Evolutionary conservation across 441 rosid species (phyloP), one percentile per base, ranked within the genome.

Genomic region (Erysimum pusillum): DNA sequence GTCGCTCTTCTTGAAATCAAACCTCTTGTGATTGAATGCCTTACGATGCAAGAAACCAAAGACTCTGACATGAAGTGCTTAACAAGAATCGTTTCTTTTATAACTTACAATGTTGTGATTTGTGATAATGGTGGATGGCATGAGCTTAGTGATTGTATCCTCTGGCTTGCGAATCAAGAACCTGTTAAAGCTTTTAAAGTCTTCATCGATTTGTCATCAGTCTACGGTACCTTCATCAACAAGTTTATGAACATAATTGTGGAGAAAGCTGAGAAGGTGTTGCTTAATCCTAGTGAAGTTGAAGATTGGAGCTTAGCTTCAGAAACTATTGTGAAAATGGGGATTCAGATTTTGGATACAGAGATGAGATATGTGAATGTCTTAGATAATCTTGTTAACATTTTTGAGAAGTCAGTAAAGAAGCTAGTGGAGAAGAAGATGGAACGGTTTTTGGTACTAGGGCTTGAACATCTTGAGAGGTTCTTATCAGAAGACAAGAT

Each of bases 111-210:
- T 18, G 71, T 73, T 20, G 10, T 63, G 67, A 25, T 42, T 42
- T 25, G 52, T 3, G 14, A 14, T 14, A 25, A 42, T 44, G 52
- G 22, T 5, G 35, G 44, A 17, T 73, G 76, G 76, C 15, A 15
- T 4, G 63, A 73, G 53, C 63, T 73, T 11, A 63, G 69, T 42
- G 62, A 63, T 20, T 52, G 62, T 73, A 63, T 73, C 5, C 63
- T 28, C 7, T 62, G 53, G 14, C 22, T 73, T 0, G 44, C 31
- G 4, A 4, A 2, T 2, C 13, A 2, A 1, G 53, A 73, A 5
- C 64, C 71, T 54, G 25, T 34, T 7, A 74, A 74, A 32, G 65
- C 67, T 9, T 46, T 71, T 41, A 49, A 46, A 9, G 28, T 71
- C 28, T 59, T 59, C 5, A 3, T 71, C n/a, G 67, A 39, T 14